These are phyloP conservation scores for Choanephora cucurbitarum DNA, from an alignment of 371 early-diverging fungal species.

Conservation along the genomic window DNA sequence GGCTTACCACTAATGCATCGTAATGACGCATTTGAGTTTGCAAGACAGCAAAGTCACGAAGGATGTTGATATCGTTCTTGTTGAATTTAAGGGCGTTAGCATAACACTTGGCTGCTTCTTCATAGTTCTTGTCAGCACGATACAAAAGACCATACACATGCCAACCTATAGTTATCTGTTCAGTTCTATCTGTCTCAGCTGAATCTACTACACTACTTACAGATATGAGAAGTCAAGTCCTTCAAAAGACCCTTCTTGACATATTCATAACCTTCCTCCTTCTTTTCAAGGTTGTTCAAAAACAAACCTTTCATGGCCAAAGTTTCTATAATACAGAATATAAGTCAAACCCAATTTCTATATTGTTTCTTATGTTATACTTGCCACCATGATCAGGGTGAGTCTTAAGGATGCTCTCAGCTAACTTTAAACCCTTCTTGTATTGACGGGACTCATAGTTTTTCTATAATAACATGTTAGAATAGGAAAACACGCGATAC, in stretches of 20 bases:
- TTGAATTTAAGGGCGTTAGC: conserved; percentile 86
- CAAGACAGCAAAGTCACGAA: conserved; percentile 84
- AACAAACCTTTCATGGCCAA: conserved; percentile 95
- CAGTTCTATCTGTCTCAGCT: no score
- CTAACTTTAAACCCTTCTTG: conserved; percentile 91
- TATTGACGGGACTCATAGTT: conserved; percentile 93
- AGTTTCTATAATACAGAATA: conserved; percentile 67
- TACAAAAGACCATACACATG: conserved; percentile 93
- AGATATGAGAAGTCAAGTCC: conserved; percentile 84
- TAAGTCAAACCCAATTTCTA: no score
- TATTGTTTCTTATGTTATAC: no score
- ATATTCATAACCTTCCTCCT: conserved; percentile 88
- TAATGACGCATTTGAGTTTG: conserved; percentile 91
- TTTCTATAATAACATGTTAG: no score
- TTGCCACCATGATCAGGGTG: conserved; percentile 93
- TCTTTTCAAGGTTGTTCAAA: conserved; percentile 82
- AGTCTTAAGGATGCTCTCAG: conserved; percentile 92
- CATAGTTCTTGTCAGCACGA: conserved; percentile 92
- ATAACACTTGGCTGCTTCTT: conserved; percentile 93
- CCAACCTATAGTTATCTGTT: conserved; percentile 74
- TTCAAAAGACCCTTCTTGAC: conserved; percentile 85
- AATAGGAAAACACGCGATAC: no score
- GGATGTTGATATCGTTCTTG: conserved; percentile 90
- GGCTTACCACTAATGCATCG: conserved; percentile 73
- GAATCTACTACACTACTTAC: no score